These are phyloP conservation scores for Paramyrothecium roridum DNA, from an alignment of 2,329 filamentous ascomycete genomes.

Conservation along the genomic window DNA sequence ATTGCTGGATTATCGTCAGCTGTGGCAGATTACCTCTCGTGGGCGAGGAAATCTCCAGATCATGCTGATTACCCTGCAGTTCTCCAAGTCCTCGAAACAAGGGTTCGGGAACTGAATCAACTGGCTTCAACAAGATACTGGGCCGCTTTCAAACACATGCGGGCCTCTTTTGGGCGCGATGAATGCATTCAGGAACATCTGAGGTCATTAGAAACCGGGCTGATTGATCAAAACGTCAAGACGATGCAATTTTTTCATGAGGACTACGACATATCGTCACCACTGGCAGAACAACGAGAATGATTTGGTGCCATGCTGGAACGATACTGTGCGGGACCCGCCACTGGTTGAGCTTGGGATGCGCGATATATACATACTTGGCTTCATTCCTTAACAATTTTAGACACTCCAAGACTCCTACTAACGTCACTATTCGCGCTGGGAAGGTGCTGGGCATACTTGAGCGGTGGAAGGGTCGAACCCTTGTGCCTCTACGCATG, in stretches of 20 bases:
- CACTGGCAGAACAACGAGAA: not conserved
- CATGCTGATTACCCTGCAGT: not conserved
- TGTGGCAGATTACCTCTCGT: not conserved
- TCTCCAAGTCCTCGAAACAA: not conserved
- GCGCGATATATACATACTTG: too few relatives aligned
- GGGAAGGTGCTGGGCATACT: too few relatives aligned
- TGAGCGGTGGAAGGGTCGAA: too few relatives aligned
- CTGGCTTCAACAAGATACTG: not conserved
- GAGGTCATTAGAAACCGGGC: not conserved
- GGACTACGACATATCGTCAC: not conserved
- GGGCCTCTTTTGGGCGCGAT: not conserved
- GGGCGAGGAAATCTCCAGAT: not conserved
- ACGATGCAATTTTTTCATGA: not conserved
- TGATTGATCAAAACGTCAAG: not conserved
- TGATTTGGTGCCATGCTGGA: too few relatives aligned
- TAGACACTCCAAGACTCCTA: too few relatives aligned
- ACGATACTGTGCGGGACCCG: too few relatives aligned
- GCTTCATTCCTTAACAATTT: too few relatives aligned
- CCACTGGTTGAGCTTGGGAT: too few relatives aligned
- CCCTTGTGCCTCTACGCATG: too few relatives aligned
- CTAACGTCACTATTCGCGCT: too few relatives aligned
- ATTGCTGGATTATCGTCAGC: not conserved
- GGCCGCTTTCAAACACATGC: not conserved
- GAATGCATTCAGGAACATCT: not conserved
- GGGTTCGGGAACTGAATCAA: not conserved